phyloP scores from a whole-genome alignment of 352 stramenopile genomes.

The Bremia lactucae region DNA sequence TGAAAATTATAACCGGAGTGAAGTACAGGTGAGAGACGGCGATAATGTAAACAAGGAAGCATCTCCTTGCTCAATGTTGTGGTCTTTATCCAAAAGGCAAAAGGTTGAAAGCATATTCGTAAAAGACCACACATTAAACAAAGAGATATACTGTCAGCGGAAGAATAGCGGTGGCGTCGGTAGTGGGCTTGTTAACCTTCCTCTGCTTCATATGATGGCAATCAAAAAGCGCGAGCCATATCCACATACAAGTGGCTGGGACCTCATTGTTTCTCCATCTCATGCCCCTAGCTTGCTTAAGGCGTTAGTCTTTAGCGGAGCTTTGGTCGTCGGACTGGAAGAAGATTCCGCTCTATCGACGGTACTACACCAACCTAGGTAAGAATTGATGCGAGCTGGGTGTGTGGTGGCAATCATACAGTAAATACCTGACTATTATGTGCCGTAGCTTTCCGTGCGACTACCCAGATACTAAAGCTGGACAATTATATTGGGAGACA shows the following conservation, averaged over 20 bases:
- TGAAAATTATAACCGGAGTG: neutral
- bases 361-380: constrained; percentile 38
- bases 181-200: neutral
- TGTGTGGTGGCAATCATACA: neutral
- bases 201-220: constrained; percentile 31
- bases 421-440: constrained; percentile 2
- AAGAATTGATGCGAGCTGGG: neutral
- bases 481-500: constrained; percentile 43
- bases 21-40: constrained; percentile 1
- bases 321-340: constrained; percentile 59
- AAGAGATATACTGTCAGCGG: constrained; percentile 22
- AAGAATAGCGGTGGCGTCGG: constrained; percentile 6
- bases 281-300: constrained; percentile 48
- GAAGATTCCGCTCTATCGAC: constrained; percentile 55
- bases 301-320: constrained; percentile 46
- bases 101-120: constrained; percentile 23
- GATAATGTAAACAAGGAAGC: constrained; percentile 1
- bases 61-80: constrained; percentile 40
- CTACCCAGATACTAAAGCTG: constrained; percentile 57
- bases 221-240: constrained; percentile 35
- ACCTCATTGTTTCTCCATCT: constrained; percentile 40
- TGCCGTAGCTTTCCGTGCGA: constrained; percentile 61
- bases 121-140: constrained; percentile 57
- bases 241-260: constrained; percentile 44
- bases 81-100: constrained; percentile 39